Conservation (phyloP, 1,139 yeast species). For the Taphrina flavorubra region DNA sequence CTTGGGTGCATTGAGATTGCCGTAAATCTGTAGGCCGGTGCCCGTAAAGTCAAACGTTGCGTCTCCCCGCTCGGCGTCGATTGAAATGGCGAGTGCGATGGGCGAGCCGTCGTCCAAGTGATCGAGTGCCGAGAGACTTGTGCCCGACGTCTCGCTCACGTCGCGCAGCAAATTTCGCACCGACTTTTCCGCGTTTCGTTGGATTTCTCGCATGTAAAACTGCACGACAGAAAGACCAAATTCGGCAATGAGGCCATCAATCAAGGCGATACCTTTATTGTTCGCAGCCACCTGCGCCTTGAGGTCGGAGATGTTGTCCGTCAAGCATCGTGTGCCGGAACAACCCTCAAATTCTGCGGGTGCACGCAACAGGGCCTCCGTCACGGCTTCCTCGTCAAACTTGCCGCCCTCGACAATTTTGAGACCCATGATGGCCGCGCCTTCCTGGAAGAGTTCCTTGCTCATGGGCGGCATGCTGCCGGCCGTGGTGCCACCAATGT, state of each 20-base stretch:
- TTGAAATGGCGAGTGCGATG: conserved; percentile 57
- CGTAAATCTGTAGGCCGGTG: conserved; percentile 66
- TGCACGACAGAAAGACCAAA: conserved; percentile 61
- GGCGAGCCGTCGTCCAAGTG: conserved; percentile 68
- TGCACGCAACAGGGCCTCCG: conserved; percentile 57
- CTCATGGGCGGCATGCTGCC: conserved; percentile 73
- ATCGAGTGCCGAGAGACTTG: conserved; percentile 58
- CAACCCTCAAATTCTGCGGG: conserved; percentile 65
- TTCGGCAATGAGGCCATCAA: conserved; percentile 59
- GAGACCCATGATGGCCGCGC: conserved; percentile 64
- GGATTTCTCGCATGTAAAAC: conserved; percentile 66
- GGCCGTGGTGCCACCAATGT: conserved; percentile 69
- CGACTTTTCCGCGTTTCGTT: conserved; percentile 64
- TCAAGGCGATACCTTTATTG: conserved; percentile 64
- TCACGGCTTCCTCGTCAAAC: conserved; percentile 62
- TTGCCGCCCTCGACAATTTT: conserved; percentile 62
- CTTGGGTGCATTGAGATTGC: conserved; percentile 65
- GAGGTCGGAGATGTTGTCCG: conserved; percentile 66
- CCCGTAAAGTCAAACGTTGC: conserved; percentile 66
- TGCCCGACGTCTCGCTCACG: conserved; percentile 51
- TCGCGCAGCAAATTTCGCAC: conserved; percentile 58
- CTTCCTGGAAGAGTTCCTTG: conserved; percentile 66
- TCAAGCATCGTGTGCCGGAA: conserved; percentile 64
- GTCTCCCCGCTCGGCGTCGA: conserved; percentile 57
- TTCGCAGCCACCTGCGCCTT: conserved; percentile 74